These are phyloP conservation scores for Plasmodium yoelii DNA, from an alignment of 169 alveolate species.

Conservation along the genomic window DNA sequence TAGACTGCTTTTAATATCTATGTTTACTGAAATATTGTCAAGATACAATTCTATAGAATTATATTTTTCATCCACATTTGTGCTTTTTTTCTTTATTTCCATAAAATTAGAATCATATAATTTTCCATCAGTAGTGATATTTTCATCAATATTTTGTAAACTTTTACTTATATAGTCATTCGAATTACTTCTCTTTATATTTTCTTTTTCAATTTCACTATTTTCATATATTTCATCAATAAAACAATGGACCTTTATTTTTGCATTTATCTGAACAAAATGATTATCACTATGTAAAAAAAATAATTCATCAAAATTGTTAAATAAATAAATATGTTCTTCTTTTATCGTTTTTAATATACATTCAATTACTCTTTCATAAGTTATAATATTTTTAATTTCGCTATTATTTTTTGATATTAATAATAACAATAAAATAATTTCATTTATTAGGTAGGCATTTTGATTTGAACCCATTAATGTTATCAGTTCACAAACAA, in stretches of 20 bases:
- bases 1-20: slow-evolving; percentile 58
- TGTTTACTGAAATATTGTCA: slow-evolving; percentile 39
- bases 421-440: slow-evolving; percentile 27
- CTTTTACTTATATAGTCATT: not conserved
- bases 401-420: slow-evolving; percentile 26
- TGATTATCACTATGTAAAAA: slow-evolving; percentile 20
- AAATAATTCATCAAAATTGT: slow-evolving; percentile 3
- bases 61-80: not conserved
- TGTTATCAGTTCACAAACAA: slow-evolving; percentile 18
- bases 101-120: not conserved
- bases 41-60: slow-evolving; percentile 29
- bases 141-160: not conserved
- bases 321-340: slow-evolving; percentile 45
- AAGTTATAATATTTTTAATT: slow-evolving; percentile 55
- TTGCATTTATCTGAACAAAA: slow-evolving; percentile 3
- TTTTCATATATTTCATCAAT: not conserved
- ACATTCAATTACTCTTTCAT: slow-evolving; percentile 48
- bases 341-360: slow-evolving; percentile 45
- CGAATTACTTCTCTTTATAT: not conserved
- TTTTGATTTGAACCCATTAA: slow-evolving; percentile 44
- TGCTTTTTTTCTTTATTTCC: not conserved
- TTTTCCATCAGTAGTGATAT: not conserved
- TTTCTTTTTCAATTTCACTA: not conserved
- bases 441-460: slow-evolving; percentile 68
- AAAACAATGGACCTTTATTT: not conserved